Conservation (phyloP, 169 alveolate genomes). For the Plasmodium blacklocki region DNA sequence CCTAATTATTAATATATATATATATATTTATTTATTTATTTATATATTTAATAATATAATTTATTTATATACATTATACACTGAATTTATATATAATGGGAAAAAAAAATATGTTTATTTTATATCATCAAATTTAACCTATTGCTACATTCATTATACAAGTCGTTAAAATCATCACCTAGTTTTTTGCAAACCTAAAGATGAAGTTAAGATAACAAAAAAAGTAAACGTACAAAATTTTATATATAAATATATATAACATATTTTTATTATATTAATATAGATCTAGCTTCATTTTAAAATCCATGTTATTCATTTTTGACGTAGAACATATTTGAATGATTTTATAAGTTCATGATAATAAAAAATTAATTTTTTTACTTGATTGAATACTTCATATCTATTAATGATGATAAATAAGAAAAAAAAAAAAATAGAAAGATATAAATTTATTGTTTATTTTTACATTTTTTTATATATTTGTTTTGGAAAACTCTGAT, state of each 20-base stretch:
- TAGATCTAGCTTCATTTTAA: constrained; percentile 46
- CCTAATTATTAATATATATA: background rate
- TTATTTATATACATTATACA: background rate
- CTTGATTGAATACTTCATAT: constrained; percentile 8
- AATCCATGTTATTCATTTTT: constrained; percentile 34
- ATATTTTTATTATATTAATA: background rate
- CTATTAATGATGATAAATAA: constrained; percentile 36
- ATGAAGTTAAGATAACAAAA: background rate
- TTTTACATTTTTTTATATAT: constrained; percentile 22
- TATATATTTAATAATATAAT: background rate
- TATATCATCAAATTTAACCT: constrained; percentile 29
- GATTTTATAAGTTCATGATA: constrained; percentile 23
- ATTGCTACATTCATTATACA: constrained; percentile 58
- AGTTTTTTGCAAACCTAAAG: constrained; percentile 59
- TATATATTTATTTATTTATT: constrained; percentile 3
- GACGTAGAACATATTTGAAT: constrained; percentile 22
- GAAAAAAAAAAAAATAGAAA: constrained; percentile 33
- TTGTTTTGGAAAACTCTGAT: constrained; percentile 43
- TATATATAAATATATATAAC: background rate
- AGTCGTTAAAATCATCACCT: constrained; percentile 56
- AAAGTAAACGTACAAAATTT: background rate
- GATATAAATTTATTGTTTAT: constrained; percentile 10
- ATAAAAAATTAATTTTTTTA: constrained; percentile 10
- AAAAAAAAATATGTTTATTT: constrained; percentile 4
- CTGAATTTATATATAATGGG: background rate